Evolutionary conservation across 768 basidiomycete genomes (phyloP), one percentile per base, ranked within the genome.

Genomic region (Strobilomyces dryophilus): DNA sequence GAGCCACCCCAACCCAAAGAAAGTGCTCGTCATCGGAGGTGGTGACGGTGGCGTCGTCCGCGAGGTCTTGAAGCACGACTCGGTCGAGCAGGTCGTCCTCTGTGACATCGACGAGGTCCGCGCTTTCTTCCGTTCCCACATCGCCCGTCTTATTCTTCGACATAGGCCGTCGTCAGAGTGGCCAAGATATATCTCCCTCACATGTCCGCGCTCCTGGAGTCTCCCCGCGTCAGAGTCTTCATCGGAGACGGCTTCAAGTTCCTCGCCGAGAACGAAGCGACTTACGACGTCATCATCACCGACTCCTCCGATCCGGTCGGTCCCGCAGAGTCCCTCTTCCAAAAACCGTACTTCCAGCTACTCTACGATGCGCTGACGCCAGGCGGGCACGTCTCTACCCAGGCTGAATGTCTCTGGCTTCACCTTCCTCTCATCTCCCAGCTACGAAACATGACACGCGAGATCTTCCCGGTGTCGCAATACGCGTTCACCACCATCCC

Each of bases 251-350:
- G 95, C 42, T 97, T 98, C 85, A 90, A 93, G 70, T 98, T 95
- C 79, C 84, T 99, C 45, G 84, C 85, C 12, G 88, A 92, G 47
- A 87, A 95, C 73, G 81, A 87, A 61, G 76, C 83, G 45, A 84
- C 84, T 47, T 97, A 95, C 83, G 95, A 99, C 67, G 92, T 90
- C 55, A 98, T 99, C 76, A 90, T 99, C 74, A 99, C 95, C 57
- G 95, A 99, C 71, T 98, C 95, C 18, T 97, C 94, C 20, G 95
- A 98, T 71, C 95, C 95, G 36, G 92, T 98, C 51, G 95, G 95
- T 40, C 95, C 95, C 40, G 95, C 95, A 42, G 87, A 84, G 42
- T 81, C 89, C 21, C 87, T 98, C 58, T 98, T 99, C 81, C 82
- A 98, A 73, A 89, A 94, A 70, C 90, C 94, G 2, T 99, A 97